Evolutionary conservation across 257 asterid genomes (phyloP).

Genomic region (Paraleonurus japonicus): DNA sequence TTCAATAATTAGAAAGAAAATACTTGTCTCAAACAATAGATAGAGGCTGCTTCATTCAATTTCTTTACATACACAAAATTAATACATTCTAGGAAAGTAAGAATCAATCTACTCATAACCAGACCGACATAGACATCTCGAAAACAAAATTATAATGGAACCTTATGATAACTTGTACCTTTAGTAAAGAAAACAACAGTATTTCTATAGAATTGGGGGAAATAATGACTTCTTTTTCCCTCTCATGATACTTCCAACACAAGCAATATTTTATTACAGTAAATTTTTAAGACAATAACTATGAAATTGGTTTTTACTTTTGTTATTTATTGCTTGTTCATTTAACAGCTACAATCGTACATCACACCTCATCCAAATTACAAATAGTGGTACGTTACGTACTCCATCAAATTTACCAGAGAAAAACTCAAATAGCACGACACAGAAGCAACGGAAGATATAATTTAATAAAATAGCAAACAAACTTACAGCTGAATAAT

Average conservation of each 20-base stretch:
- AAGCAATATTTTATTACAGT: neutral
- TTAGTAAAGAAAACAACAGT: neutral
- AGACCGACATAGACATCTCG: neutral
- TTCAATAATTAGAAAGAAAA: neutral
- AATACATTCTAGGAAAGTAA: neutral
- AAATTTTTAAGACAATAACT: neutral
- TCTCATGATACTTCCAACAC: neutral
- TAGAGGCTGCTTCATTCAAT: neutral
- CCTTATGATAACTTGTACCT: neutral
- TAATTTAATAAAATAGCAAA: neutral
- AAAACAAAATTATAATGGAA: neutral
- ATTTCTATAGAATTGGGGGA: neutral
- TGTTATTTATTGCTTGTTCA: neutral
- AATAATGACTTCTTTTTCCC: neutral
- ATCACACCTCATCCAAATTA: neutral
- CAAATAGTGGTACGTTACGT: neutral
- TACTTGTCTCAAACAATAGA: neutral
- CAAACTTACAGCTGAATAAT: conserved; percentile 61
- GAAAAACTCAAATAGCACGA: neutral
- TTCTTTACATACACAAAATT: neutral
- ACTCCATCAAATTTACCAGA: neutral
- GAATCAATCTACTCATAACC: neutral
- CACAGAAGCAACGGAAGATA: neutral
- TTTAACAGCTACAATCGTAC: neutral
- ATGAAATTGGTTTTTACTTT: neutral